These are phyloP conservation scores for Mycena alexandri DNA, from an alignment of 768 basidiomycete genomes.

Conservation along the genomic window DNA sequence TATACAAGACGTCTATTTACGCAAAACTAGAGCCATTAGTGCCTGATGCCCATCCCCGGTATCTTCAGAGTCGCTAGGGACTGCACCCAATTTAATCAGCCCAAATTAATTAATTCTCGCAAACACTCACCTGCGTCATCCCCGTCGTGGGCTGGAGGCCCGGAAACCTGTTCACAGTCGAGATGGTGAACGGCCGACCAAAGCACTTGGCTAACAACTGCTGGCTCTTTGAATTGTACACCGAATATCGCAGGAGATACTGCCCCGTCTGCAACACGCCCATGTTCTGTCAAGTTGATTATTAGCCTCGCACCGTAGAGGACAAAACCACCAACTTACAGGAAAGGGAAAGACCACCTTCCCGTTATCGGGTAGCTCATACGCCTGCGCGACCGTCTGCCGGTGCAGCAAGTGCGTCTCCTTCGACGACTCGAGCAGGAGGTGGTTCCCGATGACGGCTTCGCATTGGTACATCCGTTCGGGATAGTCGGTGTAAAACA, in stretches of 20 bases:
- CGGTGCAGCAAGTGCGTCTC: slow-evolving; percentile 25
- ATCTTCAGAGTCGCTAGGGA: slow-evolving; percentile 3
- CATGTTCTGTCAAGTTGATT: slow-evolving; percentile 4
- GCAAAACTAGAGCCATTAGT: not conserved
- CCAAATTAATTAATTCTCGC: no score
- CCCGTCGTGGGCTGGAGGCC: slow-evolving; percentile 7
- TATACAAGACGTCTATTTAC: no score
- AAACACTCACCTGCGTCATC: slow-evolving; percentile 12
- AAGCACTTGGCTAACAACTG: slow-evolving; percentile 6
- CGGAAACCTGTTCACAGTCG: not conserved
- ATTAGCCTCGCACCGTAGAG: no score
- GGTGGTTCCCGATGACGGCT: slow-evolving; percentile 19
- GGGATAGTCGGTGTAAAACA: not conserved
- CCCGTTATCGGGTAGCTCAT: not conserved
- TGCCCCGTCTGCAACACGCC: slow-evolving; percentile 25
- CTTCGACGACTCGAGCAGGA: not conserved
- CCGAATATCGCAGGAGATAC: slow-evolving; percentile 18
- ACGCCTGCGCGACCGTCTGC: not conserved
- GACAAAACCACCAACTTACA: not conserved
- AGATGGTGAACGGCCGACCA: slow-evolving; percentile 9
- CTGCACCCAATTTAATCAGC: not conserved
- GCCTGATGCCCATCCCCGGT: not conserved
- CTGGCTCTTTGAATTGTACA: not conserved
- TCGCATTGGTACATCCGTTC: not conserved
- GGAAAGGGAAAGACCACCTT: slow-evolving; percentile 15